Conservation (phyloP, 495 filamentous ascomycete species). For the Xylaria acuta region DNA sequence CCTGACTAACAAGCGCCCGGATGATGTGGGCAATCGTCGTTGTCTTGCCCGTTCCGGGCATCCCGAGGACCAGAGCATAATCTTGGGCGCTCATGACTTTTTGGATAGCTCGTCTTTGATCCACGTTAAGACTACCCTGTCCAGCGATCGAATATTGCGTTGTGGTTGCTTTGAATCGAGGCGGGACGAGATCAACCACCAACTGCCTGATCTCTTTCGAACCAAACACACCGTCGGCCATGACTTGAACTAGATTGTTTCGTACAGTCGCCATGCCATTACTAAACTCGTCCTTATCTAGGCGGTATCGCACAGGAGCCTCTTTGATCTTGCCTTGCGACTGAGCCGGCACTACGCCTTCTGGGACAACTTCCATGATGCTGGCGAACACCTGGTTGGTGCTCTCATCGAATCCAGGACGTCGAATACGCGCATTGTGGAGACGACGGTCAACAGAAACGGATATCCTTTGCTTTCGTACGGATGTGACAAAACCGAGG, state of each 20-base stretch:
- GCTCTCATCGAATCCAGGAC: slow-evolving; percentile 72
- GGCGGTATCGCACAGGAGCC: slow-evolving; percentile 73
- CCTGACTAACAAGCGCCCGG: slow-evolving; percentile 83
- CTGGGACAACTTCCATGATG: slow-evolving; percentile 83
- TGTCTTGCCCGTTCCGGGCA: slow-evolving; percentile 98
- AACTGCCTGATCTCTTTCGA: slow-evolving; percentile 76
- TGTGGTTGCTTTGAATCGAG: slow-evolving; percentile 70
- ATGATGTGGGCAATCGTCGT: slow-evolving; percentile 98
- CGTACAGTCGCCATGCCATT: slow-evolving; percentile 95
- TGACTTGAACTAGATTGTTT: slow-evolving; percentile 89
- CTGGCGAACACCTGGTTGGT: slow-evolving; percentile 85
- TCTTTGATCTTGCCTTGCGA: slow-evolving; percentile 54
- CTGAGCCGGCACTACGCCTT: slow-evolving; percentile 53
- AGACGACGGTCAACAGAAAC: slow-evolving; percentile 88
- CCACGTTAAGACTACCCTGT: slow-evolving; percentile 74
- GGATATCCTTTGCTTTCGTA: slow-evolving; percentile 73
- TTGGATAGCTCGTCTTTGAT: slow-evolving; percentile 83
- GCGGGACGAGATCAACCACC: slow-evolving; percentile 74
- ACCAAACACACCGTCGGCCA: slow-evolving; percentile 77
- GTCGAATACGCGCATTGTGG: slow-evolving; percentile 80
- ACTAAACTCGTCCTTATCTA: slow-evolving; percentile 98
- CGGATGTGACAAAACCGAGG: slow-evolving; percentile 83
- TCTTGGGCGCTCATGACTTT: slow-evolving; percentile 95
- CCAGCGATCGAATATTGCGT: slow-evolving; percentile 63
- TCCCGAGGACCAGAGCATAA: slow-evolving; percentile 93